These are phyloP conservation scores for Pyrenophora teres DNA, from an alignment of 2,329 filamentous ascomycete genomes.

Conservation along the genomic window DNA sequence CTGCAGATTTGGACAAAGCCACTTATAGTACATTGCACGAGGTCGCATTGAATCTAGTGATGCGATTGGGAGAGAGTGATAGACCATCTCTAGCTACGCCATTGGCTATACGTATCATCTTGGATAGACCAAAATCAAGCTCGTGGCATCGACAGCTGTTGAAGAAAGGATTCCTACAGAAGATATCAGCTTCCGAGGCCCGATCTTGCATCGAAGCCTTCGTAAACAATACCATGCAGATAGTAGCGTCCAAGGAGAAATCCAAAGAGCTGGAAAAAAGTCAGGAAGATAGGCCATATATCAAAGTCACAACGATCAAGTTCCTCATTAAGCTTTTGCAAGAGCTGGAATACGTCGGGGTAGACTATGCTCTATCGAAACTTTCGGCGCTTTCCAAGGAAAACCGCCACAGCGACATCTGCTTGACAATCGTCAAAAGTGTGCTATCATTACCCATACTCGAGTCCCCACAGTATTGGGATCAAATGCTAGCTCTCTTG, in stretches of 20 bases:
- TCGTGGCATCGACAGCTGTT: conserved; percentile 51
- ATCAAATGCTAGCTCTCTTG: conserved; percentile 31
- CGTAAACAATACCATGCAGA: conserved; percentile 35
- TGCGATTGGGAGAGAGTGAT: conserved; percentile 35
- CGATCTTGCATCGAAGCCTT: conserved; percentile 36
- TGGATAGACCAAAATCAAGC: conserved; percentile 45
- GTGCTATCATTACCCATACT: conserved; percentile 37
- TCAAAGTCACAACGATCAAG: conserved; percentile 53
- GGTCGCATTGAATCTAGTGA: conserved; percentile 31
- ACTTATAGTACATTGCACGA: conserved; percentile 22
- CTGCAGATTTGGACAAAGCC: background rate
- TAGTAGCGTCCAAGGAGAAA: conserved; percentile 26
- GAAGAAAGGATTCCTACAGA: conserved; percentile 36
- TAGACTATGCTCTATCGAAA: conserved; percentile 34
- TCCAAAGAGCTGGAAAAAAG: background rate
- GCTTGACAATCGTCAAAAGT: conserved; percentile 39
- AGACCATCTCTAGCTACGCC: conserved; percentile 36
- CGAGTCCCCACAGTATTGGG: background rate
- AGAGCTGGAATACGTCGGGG: conserved; percentile 40
- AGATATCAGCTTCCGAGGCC: conserved; percentile 39
- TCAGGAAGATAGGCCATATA: conserved; percentile 8
- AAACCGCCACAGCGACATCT: conserved; percentile 47
- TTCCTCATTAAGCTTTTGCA: conserved; percentile 48
- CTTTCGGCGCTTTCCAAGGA: conserved; percentile 37
- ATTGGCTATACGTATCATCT: conserved; percentile 35